Evolutionary conservation across 257 asterid species (phyloP).

Genomic region (Solanum lycopersicoides): DNA sequence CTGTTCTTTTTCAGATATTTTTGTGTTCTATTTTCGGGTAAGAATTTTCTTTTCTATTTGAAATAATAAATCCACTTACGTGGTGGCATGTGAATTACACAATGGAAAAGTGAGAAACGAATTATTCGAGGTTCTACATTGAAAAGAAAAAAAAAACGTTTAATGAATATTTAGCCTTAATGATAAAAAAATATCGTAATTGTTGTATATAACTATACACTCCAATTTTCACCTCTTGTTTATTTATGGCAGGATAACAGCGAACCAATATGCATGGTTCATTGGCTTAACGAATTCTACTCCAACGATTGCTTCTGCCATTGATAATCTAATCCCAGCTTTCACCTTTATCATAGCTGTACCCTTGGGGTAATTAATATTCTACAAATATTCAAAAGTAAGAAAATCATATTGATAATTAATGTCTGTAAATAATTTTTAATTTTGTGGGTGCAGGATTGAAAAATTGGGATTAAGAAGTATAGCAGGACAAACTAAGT

Average conservation of each 20-base stretch:
- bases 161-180: too few species aligned
- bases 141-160: too few species aligned
- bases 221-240: neutral
- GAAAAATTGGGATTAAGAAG: conserved; percentile 47
- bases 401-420: neutral
- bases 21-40: conserved; percentile 78
- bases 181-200: too few species aligned
- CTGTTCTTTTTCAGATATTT: conserved; percentile 55
- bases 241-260: conserved; percentile 40
- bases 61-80: neutral
- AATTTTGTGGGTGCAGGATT: conserved; percentile 22
- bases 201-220: neutral
- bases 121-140: too few species aligned
- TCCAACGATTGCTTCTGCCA: conserved; percentile 82
- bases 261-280: conserved; percentile 65
- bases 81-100: neutral
- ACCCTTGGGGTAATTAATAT: conserved; percentile 57
- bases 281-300: conserved; percentile 74
- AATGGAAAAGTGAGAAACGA: neutral
- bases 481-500: conserved; percentile 54
- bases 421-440: too few species aligned
- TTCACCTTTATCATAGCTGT: conserved; percentile 72
- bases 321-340: conserved; percentile 66
- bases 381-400: neutral
- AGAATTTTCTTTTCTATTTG: neutral